Base-by-base conservation (phyloP, 2,329 filamentous ascomycete genomes). In the Beauveria varroae region DNA sequence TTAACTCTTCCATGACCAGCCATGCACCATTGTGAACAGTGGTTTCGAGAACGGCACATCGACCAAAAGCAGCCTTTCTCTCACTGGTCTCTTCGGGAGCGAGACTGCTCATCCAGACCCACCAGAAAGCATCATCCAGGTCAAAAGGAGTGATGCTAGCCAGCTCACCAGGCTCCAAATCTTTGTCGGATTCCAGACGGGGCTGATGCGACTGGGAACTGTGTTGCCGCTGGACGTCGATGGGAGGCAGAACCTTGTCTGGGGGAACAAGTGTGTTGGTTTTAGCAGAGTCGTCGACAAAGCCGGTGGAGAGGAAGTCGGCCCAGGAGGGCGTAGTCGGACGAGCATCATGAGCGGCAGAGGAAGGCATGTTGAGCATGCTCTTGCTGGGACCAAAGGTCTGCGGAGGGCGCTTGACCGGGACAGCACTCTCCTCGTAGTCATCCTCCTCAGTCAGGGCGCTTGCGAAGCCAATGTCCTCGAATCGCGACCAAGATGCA, bases 51-150 rank as follows among this genome's bases (percentile, higher is more conserved):
- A 99, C 82, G 22, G 95, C 91, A 70, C 95, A 99, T 65, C 95
- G 85, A 43, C 95, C 95, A 72, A 99, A 99, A 0, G 93, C 91
- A 6, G 93, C 88, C 72, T 99, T 99, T 63, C 95, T 86, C 52
- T 88, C 83, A 0, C 86, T 75, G 0, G 93, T 90, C 76, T 99
- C 95, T 69, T 99, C 95, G 0, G 87, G 89, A 1, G 93, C 92
- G 69, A 99, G 78, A 79, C 93, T 98, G 67, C 86, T 96, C 82
- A 99, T 98, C 95, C 95, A 99, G 4, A 98, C 95, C 93, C 95
- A 98, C 95, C 95, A 99, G 74, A 99, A 99, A 1, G 92, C 89
- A 72, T 98, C 93, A 68, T 99, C 95, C 5, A 99, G 80, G 64
- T 95, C 88, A 62, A 98, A 84, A 43, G 83, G 83, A 26, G 85